Base-by-base conservation (phyloP, 139 green algal genomes). In the Tetradesmus lagerheimii region DNA sequence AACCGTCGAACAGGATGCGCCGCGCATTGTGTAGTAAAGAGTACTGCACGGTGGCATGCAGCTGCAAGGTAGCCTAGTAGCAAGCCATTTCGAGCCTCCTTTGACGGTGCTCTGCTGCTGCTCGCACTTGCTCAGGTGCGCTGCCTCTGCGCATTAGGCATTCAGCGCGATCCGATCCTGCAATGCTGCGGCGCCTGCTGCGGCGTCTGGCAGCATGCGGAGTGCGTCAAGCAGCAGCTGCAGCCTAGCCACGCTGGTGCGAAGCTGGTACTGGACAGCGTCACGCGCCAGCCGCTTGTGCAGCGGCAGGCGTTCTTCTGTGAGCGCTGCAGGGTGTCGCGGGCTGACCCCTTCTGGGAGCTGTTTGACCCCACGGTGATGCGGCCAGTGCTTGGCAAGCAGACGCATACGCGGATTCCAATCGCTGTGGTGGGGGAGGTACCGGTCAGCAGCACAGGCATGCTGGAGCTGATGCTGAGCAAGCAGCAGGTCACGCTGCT, bases 271-370 rank as follows among this genome's bases (percentile, higher is more conserved):
- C 16, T 18, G 39, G 45, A 31, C 15, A 37, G 31, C 23, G 41
- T n/a, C 80, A 41, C 34, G 23, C 34, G 35, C 47, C 38, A 75
- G 45, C 67, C 9, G 23, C 87, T 47, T 71, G 62, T 64, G 38
- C 6, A 81, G 47, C 71, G 27, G 50, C 20, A 80, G 29, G 85
- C 89, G 6, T 90, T 90, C 76, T 95, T 91, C 89, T 97, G 94
- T 80, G 93, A 96, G 85, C n/a, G 64, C 20, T 97, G 95, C 81
- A 87, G 96, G 47, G 80, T 92, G 0, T 80, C 86, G 9, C 84
- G 94, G 16, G 93, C 94, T 23, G 96, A 98, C 85, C 96, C 96
- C 0, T 98, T 97, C 80, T 97, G 95, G 94, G 91, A 93, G 78
- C 45, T 90, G 4, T 81, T 91, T 57, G 92, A 94, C 45, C 27